Evolutionary conservation across 192 early-diverging fungal genomes (phyloP).

Genomic region (Ambispora gerdemannii): DNA sequence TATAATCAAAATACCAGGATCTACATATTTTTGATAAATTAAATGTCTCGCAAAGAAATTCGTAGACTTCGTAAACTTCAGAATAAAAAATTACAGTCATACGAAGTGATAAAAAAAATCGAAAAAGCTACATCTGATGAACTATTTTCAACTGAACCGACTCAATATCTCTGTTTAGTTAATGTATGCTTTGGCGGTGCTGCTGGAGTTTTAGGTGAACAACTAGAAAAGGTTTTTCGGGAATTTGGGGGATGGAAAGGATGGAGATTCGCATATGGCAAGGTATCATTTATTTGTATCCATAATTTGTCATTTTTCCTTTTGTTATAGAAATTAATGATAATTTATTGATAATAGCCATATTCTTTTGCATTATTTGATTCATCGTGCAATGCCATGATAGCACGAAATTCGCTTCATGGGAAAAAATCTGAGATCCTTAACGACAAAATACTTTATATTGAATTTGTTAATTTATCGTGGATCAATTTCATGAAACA

Average conservation of each 20-base stretch:
- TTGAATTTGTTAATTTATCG: conserved; percentile 28
- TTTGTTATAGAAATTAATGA: neutral
- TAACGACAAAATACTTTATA: conserved; percentile 11
- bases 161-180: conserved; percentile 25
- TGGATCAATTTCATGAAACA: conserved; percentile 27
- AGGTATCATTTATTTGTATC: neutral
- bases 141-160: conserved; percentile 17
- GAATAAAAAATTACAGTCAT: conserved; percentile 20
- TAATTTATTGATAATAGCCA: conserved; percentile 3
- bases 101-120: conserved; percentile 23
- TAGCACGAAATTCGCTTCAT: conserved; percentile 5
- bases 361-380: conserved; percentile 29
- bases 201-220: conserved; percentile 15
- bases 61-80: neutral
- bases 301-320: neutral
- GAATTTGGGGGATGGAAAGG: conserved; percentile 25
- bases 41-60: neutral
- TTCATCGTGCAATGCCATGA: neutral
- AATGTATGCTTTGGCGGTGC: conserved; percentile 24
- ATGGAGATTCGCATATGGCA: neutral
- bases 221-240: conserved; percentile 2
- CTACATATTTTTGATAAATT: no score
- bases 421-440: conserved; percentile 8
- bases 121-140: neutral
- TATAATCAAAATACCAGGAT: no score